Percentiles rank a stretch among this genome's conserved stretches.
Conservation (phyloP, 371 early-diverging fungal genomes). For the Choanephora cucurbitarum region DNA sequence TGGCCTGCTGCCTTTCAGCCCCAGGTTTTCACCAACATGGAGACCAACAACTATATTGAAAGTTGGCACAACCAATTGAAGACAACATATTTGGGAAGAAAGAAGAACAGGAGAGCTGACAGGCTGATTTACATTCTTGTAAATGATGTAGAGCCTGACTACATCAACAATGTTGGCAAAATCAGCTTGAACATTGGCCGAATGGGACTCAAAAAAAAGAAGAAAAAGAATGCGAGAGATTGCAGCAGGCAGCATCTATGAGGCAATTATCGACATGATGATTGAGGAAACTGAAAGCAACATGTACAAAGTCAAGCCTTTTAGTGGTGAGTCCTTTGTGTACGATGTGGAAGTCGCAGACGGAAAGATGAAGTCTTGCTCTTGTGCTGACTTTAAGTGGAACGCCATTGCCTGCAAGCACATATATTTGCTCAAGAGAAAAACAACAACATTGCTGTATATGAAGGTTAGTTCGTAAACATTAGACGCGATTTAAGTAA, state of each 20-base stretch:
- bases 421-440: no score
- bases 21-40: constrained; percentile 8
- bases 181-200: constrained; percentile 1
- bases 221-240: constrained; percentile 6
- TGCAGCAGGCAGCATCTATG: neutral
- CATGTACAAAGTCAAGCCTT: constrained; percentile 15
- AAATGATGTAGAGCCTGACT: constrained; percentile 5
- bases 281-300: constrained; percentile 5
- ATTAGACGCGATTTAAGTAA: no score
- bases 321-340: no score
- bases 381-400: no score
- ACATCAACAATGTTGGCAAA: neutral
- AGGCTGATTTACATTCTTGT: constrained; percentile 7
- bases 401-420: no score
- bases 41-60: constrained; percentile 27
- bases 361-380: no score
- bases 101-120: neutral
- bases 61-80: constrained; percentile 25
- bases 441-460: no score
- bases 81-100: constrained; percentile 1
- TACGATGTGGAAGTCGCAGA: no score
- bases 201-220: constrained; percentile 7
- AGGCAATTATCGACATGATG: constrained; percentile 8
- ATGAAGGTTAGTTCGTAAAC: no score
- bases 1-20: constrained; percentile 8